Evolutionary conservation across 805 yeast species (phyloP), one percentile per base, ranked within the genome.

Genomic region (Spathaspora sp.): DNA sequence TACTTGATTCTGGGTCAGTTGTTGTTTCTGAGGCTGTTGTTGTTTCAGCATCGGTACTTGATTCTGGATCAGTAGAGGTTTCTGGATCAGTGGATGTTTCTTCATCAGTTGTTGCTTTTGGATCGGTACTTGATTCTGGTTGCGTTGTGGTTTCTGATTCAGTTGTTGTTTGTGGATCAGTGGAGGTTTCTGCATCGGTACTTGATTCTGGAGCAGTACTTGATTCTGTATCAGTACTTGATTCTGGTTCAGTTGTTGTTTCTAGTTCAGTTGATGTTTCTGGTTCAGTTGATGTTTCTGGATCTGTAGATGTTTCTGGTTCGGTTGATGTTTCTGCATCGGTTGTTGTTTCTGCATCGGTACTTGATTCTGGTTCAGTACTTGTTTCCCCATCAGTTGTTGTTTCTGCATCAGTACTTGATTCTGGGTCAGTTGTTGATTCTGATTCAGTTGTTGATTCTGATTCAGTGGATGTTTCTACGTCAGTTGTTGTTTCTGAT

Each of bases 71-170:
- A 14, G 47, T 9, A 44, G 47, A 8, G n/a, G 45, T 5, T 44
- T 44, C n/a, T 8, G 38, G 38, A 32, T 32, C 47, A n/a, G 47
- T 9, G 19, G 47, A 10, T 28, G 47, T 26, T 32, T 44, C 47
- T 10, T 18, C 20, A 5, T 42, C 35, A 9, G 47, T 26, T 17
- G 47, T 44, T 9, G 47, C 5, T 19, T 9, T 11, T 28, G 11
- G 47, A 14, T 28, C 35, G 10, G 47, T 10, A 18, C 46, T 44
- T 28, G 47, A 17, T 11, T 44, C 47, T 42, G 47, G 17, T 7
- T 29, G 14, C 5, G 17, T 8, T 17, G 9, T 44, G 9, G 47
- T 2, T 44, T n/a, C 19, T 7, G 47, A 11, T 7, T 17, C 19
- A 44, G 35, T 9, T 7, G n/a, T 8, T 44, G 18, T 9, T 31